Conservation (phyloP, 805 yeast genomes). For the Ogataea allantospora region DNA sequence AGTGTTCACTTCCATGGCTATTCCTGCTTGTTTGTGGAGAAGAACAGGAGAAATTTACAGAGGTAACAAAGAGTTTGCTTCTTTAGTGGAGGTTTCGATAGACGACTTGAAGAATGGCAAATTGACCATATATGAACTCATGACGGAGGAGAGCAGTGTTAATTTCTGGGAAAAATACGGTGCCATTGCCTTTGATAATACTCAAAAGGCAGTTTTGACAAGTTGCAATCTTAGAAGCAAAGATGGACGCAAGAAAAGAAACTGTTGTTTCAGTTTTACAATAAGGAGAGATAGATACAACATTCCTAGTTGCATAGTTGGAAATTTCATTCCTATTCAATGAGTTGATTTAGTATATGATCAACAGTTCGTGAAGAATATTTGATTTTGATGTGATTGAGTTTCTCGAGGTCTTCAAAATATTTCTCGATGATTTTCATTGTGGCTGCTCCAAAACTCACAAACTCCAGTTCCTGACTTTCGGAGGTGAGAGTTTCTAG, state of each 20-base stretch:
- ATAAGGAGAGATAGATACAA: constrained; percentile 89
- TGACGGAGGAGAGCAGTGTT: constrained; percentile 95
- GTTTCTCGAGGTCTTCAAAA: constrained; percentile 19
- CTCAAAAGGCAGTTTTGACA: constrained; percentile 91
- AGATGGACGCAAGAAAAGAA: constrained; percentile 75
- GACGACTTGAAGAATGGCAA: constrained; percentile 92
- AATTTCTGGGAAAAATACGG: constrained; percentile 98
- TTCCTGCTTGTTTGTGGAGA: constrained; percentile 96
- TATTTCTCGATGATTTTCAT: constrained; percentile 28
- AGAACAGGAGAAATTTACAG: constrained; percentile 95
- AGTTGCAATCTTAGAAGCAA: constrained; percentile 83
- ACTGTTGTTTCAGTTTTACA: constrained; percentile 93
- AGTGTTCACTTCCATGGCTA: constrained; percentile 95
- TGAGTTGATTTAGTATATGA: constrained; percentile 11
- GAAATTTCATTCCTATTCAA: constrained; percentile 83
- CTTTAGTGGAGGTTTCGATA: constrained; percentile 81
- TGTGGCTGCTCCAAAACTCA: constrained; percentile 33
- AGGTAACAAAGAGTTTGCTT: constrained; percentile 95
- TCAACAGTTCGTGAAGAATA: constrained; percentile 1
- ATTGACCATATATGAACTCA: constrained; percentile 85
- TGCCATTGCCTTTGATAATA: constrained; percentile 92
- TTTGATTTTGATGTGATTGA: constrained; percentile 3
- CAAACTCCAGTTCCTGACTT: constrained; percentile 21
- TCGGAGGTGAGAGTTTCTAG: constrained; percentile 22
- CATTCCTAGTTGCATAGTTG: constrained; percentile 94